A percentile compares a stretch with the other conserved stretches of the same genome.
Evolutionary conservation across 768 basidiomycete genomes (phyloP).

Genomic region (Floccularia luteovirens): DNA sequence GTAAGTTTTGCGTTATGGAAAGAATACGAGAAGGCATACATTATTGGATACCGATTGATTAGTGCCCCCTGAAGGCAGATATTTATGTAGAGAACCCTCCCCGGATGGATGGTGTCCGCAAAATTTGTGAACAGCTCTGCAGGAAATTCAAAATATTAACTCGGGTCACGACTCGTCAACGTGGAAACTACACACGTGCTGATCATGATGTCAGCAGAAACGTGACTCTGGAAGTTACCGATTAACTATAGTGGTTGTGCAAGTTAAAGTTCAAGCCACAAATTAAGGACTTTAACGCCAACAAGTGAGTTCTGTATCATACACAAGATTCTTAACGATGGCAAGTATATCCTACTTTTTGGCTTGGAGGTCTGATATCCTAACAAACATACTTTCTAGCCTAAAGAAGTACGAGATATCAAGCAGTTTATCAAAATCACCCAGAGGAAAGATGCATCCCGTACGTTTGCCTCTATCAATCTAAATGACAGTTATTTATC

Average conservation of each 20-base stretch:
- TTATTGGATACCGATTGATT: too few species aligned
- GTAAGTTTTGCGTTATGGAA: conserved; percentile 4
- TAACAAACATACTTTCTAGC: conserved; percentile 36
- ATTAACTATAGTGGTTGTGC: conserved; percentile 12
- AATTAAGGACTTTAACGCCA: conserved; percentile 6
- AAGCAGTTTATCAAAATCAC: conserved; percentile 98
- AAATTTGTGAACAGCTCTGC: too few species aligned
- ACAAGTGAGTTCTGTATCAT: conserved; percentile 13
- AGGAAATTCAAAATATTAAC: too few species aligned
- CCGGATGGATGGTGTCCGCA: too few species aligned
- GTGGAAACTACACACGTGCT: not conserved
- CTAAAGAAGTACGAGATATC: conserved; percentile 97
- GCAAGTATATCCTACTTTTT: conserved; percentile 17
- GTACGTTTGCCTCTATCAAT: conserved; percentile 42
- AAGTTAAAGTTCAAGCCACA: conserved; percentile 31
- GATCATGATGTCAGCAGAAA: conserved; percentile 3
- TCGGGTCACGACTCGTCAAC: too few species aligned
- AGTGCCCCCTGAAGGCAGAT: too few species aligned
- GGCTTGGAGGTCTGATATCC: not conserved
- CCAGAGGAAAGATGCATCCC: conserved; percentile 92
- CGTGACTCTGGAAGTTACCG: conserved; percentile 15
- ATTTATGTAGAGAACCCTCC: too few species aligned
- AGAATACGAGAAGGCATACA: conserved; percentile 6
- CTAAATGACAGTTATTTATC: conserved; percentile 2
- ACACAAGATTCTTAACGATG: conserved; percentile 34